Conservation (phyloP, 768 basidiomycete genomes). For the Clavaria fumosa region DNA sequence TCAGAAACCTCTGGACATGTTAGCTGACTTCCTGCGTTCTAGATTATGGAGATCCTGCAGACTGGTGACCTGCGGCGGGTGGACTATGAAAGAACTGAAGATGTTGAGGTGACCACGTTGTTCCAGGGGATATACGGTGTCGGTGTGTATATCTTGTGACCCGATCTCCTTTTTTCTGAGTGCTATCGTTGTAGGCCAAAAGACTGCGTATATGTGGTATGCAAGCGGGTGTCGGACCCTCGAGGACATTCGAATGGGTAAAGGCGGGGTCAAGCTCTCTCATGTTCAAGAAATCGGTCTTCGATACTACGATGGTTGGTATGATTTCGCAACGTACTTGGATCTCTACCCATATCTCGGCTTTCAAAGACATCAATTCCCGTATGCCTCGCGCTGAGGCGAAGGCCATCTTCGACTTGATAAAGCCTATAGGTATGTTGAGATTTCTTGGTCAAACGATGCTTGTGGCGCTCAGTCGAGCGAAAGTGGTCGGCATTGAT, state of each 20-base stretch:
- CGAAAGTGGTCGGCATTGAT: slow-evolving; percentile 54
- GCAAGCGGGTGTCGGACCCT: slow-evolving; percentile 61
- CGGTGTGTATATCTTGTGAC: slow-evolving; percentile 29
- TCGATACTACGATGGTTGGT: slow-evolving; percentile 50
- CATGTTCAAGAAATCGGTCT: slow-evolving; percentile 52
- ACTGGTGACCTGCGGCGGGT: slow-evolving; percentile 63
- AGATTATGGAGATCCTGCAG: slow-evolving; percentile 73
- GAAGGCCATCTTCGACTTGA: slow-evolving; percentile 49
- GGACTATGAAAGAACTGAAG: slow-evolving; percentile 48
- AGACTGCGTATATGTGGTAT: slow-evolving; percentile 62
- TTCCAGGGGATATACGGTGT: slow-evolving; percentile 84
- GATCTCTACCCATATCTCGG: background rate
- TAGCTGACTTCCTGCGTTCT: slow-evolving; percentile 4
- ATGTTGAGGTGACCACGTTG: slow-evolving; percentile 34
- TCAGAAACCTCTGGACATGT: no score
- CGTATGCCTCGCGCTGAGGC: slow-evolving; percentile 82
- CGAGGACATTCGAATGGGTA: slow-evolving; percentile 49
- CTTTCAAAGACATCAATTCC: slow-evolving; percentile 58
- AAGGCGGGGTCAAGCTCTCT: slow-evolving; percentile 45
- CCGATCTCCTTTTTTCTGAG: background rate
- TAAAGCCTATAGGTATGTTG: slow-evolving; percentile 49
- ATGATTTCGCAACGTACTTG: background rate
- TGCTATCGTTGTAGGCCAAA: slow-evolving; percentile 31
- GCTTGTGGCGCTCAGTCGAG: background rate
- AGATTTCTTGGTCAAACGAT: slow-evolving; percentile 1